Percentiles rank a stretch among this genome's conserved stretches.
phyloP scores from a whole-genome alignment of 805 yeast species.

The Hanseniaspora clermontiae region DNA sequence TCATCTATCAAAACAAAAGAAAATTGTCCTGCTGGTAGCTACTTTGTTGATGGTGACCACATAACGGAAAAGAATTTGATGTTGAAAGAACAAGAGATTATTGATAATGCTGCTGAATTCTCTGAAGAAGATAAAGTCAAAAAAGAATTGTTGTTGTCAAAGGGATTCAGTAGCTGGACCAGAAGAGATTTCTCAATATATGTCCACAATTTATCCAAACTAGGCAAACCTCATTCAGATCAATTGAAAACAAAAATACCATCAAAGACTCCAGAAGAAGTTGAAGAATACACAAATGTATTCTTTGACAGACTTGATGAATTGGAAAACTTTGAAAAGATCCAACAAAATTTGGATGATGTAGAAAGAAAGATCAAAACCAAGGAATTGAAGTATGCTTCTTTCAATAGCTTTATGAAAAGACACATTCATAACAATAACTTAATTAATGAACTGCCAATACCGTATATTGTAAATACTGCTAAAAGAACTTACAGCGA shows the following conservation, averaged over 20 bases:
- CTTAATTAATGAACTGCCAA: conserved; percentile 49
- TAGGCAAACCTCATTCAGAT: conserved; percentile 42
- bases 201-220: conserved; percentile 55
- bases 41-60: conserved; percentile 8
- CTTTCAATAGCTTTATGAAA: conserved; percentile 31
- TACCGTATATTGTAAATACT: conserved; percentile 73
- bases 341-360: conserved; percentile 61
- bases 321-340: conserved; percentile 61
- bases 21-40: background rate
- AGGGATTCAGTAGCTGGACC: conserved; percentile 58
- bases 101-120: conserved; percentile 45
- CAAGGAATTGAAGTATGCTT: conserved; percentile 34
- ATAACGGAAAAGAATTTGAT: conserved; percentile 20
- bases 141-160: conserved; percentile 41
- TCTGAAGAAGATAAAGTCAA: conserved; percentile 47
- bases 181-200: conserved; percentile 63
- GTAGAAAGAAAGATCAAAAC: conserved; percentile 45
- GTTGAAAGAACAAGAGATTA: conserved; percentile 38
- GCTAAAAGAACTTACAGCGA: conserved; percentile 62
- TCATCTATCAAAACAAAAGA: background rate
- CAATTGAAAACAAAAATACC: conserved; percentile 45
- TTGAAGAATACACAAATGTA: conserved; percentile 41
- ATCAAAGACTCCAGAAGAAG: conserved; percentile 46
- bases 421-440: conserved; percentile 39
- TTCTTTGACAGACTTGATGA: conserved; percentile 53